Evolutionary conservation across 208 protist species (phyloP), one percentile per base, ranked within the genome.

Genomic region (Angomonas deanei): DNA sequence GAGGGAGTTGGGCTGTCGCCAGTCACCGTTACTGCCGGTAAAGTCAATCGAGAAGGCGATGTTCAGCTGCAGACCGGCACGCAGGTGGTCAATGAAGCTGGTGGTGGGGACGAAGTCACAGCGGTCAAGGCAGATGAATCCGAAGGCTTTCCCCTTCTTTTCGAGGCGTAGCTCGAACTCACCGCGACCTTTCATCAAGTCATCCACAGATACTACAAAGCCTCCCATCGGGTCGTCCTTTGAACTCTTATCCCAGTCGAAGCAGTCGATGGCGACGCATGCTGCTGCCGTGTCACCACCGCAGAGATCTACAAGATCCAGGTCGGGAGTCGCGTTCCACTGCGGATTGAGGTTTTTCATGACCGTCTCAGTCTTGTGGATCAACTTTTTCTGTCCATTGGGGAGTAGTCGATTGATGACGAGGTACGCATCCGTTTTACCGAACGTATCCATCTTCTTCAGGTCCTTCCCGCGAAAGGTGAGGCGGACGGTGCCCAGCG

Each of bases 31-130:
- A 21, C 72, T 84, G 0, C 55, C 70, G 0, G 80, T 92, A 56
- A 93, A 92, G 64, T 93, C 86, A 33, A 93, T 82, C 11, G 71
- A 84, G 54, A 92, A 68, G 32, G 66, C 66, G 15, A 92, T 64
- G 28, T 81, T 82, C n/a, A 93, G 69, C 55, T 90, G 53, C 62
- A 74, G 60, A 11, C 81, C 84, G 3, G 38, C 59, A 1, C 58
- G 38, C 34, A 92, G 33, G 36, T 76, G 85, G 39, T 93, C 86
- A 13, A 82, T 8, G 71, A 93, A 92, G 56, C 3, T 31, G 33
- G 27, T 55, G 28, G 24, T 47, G n/a, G 26, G 8, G 31, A 61
- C 33, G 53, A 64, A 76, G 36, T 76, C 61, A 26, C 64, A 67
- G 33, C 33, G 19, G 36, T 57, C 48, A 15, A 80, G 26, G 26